phyloP scores from a whole-genome alignment of 176 grass and related monocot species.

The Microstegium vimineum region DNA sequence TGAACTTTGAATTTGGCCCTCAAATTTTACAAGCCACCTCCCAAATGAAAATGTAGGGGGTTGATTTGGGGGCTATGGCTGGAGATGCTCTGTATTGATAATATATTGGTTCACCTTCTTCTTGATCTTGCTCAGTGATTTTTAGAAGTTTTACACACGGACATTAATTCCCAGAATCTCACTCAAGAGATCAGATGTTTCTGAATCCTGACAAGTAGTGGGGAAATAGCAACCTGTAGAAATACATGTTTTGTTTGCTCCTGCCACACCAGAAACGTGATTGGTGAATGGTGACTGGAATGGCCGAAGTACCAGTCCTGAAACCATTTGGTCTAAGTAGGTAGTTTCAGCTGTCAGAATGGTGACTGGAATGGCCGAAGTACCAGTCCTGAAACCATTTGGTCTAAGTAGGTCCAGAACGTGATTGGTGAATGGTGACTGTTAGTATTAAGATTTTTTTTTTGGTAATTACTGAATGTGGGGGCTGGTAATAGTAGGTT shows the following conservation, averaged over 20 bases:
- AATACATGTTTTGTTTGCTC: not conserved
- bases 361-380: not conserved
- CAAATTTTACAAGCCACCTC: too few relatives aligned
- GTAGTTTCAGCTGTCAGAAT: not conserved
- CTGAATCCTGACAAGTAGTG: not conserved
- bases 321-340: constrained; percentile 2
- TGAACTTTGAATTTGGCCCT: too few relatives aligned
- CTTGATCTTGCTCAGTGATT: not conserved
- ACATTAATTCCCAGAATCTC: not conserved
- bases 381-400: not conserved
- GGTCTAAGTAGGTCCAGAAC: not conserved
- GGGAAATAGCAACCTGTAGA: not conserved
- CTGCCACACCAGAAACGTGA: not conserved
- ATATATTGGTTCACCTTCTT: not conserved
- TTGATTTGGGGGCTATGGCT: too few relatives aligned
- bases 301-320: not conserved
- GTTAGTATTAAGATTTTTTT: not conserved
- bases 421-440: too few relatives aligned
- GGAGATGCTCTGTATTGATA: not conserved
- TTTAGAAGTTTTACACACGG: not conserved
- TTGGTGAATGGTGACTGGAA: not conserved
- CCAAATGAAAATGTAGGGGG: too few relatives aligned
- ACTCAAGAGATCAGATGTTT: not conserved
- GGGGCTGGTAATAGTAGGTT: not conserved
- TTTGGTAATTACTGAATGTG: not conserved